A percentile compares a stretch with the other conserved stretches of the same genome.
Evolutionary conservation across 1,139 yeast genomes (phyloP).

Genomic region (Sugiyamaella japonica): DNA sequence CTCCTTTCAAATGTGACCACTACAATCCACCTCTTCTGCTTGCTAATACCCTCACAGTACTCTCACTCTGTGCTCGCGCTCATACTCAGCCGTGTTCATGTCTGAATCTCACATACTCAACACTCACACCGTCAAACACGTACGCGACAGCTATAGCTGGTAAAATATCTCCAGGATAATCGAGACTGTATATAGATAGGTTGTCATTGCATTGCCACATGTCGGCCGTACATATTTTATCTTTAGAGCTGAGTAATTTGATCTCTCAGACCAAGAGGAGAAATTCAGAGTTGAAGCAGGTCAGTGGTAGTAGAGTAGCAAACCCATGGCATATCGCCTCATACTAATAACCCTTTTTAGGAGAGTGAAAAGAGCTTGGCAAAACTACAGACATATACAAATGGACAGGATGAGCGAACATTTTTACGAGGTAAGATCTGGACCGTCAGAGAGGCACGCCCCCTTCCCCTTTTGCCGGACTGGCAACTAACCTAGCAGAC

Average conservation of each 20-base stretch:
- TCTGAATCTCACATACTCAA: background rate
- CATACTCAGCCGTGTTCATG: background rate
- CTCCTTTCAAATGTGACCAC: background rate
- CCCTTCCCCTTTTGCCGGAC: too few species aligned
- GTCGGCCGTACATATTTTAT: slow-evolving; percentile 32
- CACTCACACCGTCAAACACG: background rate
- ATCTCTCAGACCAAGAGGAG: slow-evolving; percentile 71
- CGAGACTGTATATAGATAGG: background rate
- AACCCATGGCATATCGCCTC: background rate
- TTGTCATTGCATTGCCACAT: slow-evolving; percentile 19
- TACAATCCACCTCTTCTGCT: too few species aligned
- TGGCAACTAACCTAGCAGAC: slow-evolving; percentile 23
- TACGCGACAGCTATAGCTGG: background rate
- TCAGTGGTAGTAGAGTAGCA: slow-evolving; percentile 26
- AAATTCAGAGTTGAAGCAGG: slow-evolving; percentile 60
- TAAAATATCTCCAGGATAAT: background rate
- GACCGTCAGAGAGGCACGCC: background rate
- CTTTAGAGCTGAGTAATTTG: slow-evolving; percentile 57
- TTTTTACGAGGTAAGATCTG: slow-evolving; percentile 38
- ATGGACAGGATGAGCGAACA: slow-evolving; percentile 34
- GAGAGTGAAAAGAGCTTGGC: slow-evolving; percentile 65
- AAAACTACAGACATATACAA: slow-evolving; percentile 45
- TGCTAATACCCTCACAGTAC: too few species aligned
- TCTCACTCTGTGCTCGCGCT: background rate
- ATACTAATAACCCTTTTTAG: slow-evolving; percentile 29